These are phyloP conservation scores for Pogostemon cablin DNA, from an alignment of 257 asterid species.

Conservation along the genomic window DNA sequence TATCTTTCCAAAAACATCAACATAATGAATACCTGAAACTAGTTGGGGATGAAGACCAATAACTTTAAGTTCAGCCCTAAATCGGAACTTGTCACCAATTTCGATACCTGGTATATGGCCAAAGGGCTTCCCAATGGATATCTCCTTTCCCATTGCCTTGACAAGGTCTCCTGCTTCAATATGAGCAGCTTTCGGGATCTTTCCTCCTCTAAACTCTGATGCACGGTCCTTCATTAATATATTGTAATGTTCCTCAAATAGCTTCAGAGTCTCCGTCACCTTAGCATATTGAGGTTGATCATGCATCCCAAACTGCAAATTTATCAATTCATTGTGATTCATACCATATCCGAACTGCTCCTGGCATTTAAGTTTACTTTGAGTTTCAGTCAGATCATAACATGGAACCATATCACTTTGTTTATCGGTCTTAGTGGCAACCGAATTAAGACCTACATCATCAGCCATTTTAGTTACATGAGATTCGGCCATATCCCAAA, in stretches of 20 bases:
- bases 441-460: not conserved
- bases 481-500: not conserved
- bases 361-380: no score
- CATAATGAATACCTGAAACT: constrained; percentile 58
- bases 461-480: not conserved
- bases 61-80: constrained; percentile 62
- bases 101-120: constrained; percentile 72
- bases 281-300: constrained; percentile 30
- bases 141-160: constrained; percentile 28
- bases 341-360: not conserved
- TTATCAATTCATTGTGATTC: constrained; percentile 23
- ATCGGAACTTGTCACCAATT: constrained; percentile 72
- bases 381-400: constrained; percentile 3
- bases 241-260: constrained; percentile 47
- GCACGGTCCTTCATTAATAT: constrained; percentile 41
- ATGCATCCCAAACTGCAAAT: constrained; percentile 25
- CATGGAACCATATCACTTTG: not conserved
- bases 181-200: not conserved
- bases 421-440: not conserved
- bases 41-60: constrained; percentile 64
- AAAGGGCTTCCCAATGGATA: constrained; percentile 31
- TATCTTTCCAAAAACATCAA: constrained; percentile 33
- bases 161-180: constrained; percentile 27
- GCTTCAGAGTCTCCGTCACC: constrained; percentile 58
- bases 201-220: constrained; percentile 36